Evolutionary conservation across 805 yeast species (phyloP), one percentile per base, ranked within the genome.

Genomic region (Clavispora santaluciae): DNA sequence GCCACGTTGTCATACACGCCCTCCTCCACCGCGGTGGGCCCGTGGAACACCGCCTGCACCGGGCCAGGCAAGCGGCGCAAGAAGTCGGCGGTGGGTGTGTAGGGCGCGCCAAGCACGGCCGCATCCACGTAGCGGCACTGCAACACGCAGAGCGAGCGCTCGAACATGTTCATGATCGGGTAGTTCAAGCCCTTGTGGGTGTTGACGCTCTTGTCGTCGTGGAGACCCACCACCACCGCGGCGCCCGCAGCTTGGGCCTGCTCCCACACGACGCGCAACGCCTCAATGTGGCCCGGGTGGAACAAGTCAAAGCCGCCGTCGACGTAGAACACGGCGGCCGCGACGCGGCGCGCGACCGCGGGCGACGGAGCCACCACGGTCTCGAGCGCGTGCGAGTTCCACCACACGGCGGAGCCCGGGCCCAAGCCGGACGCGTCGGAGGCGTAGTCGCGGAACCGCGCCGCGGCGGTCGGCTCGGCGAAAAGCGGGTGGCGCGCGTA

Each of bases 261-360:
- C 25, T 61, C 60, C 23, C 70, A 57, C 17, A 83, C 73, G 12
- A 67, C 57, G 42, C 74, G 66, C 46, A 91, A 68, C 8, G 83
- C 83, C 50, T 81, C 83, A 42, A 91, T 86, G 59, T 93, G 97
- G 16, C 95, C 97, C 16, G 95, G 89, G 60, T 88, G 89, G 65
- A 93, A 90, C 40, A 93, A 70, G 61, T 93, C 99, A 66, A 90
- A 93, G 1, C 85, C 84, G 10, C 97, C 98, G 49, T 79, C 84
- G 13, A 87, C 73, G 55, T 84, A 87, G 38, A 68, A 68, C 11
- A 72, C 49, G 39, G 51, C 54, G n/a, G 41, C 15, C 10, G 17
- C 23, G 38, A 57, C 46, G 42, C 45, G 38, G 34, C 49, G 45
- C 24, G 29, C 26, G n/a, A 48, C 48, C 5, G 38, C 43, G n/a